These are phyloP conservation scores for Apiospora kogelbergensis DNA, from an alignment of 2,329 filamentous ascomycete species.

Conservation along the genomic window DNA sequence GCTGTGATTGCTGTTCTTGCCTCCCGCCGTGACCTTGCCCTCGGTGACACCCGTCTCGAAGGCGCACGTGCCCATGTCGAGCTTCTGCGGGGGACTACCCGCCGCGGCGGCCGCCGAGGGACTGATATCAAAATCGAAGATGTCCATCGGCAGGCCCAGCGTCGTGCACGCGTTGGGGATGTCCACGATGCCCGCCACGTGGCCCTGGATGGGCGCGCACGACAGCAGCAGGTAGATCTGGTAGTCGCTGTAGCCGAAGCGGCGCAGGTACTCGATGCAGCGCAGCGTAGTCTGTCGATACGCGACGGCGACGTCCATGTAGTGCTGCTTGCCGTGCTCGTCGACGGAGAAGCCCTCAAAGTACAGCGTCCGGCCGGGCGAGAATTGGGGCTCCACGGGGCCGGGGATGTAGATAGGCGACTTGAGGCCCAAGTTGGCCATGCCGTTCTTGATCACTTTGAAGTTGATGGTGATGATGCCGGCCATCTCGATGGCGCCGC, in stretches of 20 bases:
- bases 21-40: slow-evolving; percentile 43
- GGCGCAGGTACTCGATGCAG: slow-evolving; percentile 75
- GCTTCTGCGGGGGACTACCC: slow-evolving; percentile 43
- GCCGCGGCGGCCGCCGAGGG: slow-evolving; percentile 43
- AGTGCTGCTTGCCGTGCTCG: slow-evolving; percentile 85
- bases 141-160: slow-evolving; percentile 84
- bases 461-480: slow-evolving; percentile 90
- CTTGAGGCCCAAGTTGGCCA: slow-evolving; percentile 73
- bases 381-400: slow-evolving; percentile 85
- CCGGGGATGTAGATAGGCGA: slow-evolving; percentile 84
- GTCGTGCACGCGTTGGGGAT: slow-evolving; percentile 92
- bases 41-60: slow-evolving; percentile 51
- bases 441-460: slow-evolving; percentile 79
- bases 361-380: slow-evolving; percentile 77
- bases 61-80: slow-evolving; percentile 72
- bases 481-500: slow-evolving; percentile 91
- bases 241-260: slow-evolving; percentile 71
- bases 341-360: slow-evolving; percentile 93
- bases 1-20: slow-evolving; percentile 47
- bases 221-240: slow-evolving; percentile 85
- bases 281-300: slow-evolving; percentile 79
- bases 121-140: slow-evolving; percentile 90
- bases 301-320: slow-evolving; percentile 81
- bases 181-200: slow-evolving; percentile 86
- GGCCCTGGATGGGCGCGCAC: slow-evolving; percentile 83